Percentiles rank a stretch among this genome's conserved stretches.
phyloP scores from a whole-genome alignment of 1,284 basidiomycete species.

The Marasmius fiardii region DNA sequence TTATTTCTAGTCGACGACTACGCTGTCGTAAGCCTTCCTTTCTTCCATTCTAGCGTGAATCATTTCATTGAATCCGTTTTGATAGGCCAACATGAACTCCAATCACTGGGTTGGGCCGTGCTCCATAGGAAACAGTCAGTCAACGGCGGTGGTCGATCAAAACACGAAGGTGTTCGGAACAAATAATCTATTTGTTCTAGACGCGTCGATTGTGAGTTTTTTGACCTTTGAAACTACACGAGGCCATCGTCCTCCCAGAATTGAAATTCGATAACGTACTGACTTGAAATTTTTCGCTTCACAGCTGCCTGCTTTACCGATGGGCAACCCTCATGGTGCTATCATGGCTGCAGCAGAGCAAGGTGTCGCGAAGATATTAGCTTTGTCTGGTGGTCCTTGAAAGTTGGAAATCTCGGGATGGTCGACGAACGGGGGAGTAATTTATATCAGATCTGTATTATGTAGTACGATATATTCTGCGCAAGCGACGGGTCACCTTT shows the following conservation, averaged over 20 bases:
- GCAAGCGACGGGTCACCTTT: too few relatives aligned
- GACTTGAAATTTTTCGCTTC: not conserved
- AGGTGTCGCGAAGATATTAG: slow-evolving; percentile 23
- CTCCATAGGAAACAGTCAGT: slow-evolving; percentile 33
- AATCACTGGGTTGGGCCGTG: slow-evolving; percentile 61
- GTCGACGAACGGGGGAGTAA: not conserved
- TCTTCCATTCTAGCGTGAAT: not conserved
- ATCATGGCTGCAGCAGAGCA: slow-evolving; percentile 25
- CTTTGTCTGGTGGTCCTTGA: slow-evolving; percentile 23
- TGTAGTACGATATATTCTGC: too few relatives aligned
- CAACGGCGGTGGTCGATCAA: slow-evolving; percentile 45
- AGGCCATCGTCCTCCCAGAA: too few relatives aligned
- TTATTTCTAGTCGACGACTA: slow-evolving; percentile 42
- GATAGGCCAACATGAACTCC: slow-evolving; percentile 38
- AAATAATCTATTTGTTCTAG: slow-evolving; percentile 48
- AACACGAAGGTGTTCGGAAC: slow-evolving; percentile 57
- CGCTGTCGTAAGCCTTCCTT: slow-evolving; percentile 30
- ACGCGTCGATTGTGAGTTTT: slow-evolving; percentile 24
- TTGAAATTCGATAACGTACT: too few relatives aligned
- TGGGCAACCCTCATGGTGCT: slow-evolving; percentile 23
- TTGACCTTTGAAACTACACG: too few relatives aligned
- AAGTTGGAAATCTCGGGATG: not conserved
- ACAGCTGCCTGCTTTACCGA: slow-evolving; percentile 13
- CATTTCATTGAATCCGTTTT: not conserved
- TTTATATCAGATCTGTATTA: not conserved